Evolutionary conservation across 2,329 filamentous ascomycete genomes (phyloP).

Genomic region (Fusarium sp.): DNA sequence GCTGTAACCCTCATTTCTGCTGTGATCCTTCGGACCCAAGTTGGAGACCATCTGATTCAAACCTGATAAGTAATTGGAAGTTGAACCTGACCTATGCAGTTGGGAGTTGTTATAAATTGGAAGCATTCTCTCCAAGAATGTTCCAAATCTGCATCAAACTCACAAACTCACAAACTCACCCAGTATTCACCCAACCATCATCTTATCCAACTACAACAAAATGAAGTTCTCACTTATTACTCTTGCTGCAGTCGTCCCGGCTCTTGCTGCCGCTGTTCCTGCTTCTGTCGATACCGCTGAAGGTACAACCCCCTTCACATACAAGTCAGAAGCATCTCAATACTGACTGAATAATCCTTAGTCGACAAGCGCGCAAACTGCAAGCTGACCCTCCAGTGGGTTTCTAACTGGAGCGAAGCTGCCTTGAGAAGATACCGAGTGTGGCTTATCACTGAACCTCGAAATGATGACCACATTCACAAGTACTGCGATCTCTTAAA

Average conservation of each 20-base stretch:
- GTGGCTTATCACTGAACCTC: neutral
- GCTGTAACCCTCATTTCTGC: neutral
- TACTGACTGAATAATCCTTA: neutral
- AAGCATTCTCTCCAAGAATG: neutral
- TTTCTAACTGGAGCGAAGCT: neutral
- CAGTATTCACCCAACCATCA: fast-evolving
- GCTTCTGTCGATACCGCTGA: neutral
- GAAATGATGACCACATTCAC: neutral
- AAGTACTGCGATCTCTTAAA: neutral
- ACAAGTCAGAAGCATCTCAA: neutral
- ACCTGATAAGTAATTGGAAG: neutral
- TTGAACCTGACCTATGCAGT: fast-evolving
- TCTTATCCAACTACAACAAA: neutral
- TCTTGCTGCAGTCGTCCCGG: neutral
- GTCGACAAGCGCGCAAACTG: neutral
- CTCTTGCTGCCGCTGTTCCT: neutral
- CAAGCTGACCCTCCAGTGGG: constrained; percentile 7
- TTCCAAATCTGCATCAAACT: neutral
- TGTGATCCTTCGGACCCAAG: neutral
- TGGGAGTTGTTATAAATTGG: neutral
- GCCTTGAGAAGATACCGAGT: constrained; percentile 12
- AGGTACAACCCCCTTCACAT: neutral
- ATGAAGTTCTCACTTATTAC: neutral
- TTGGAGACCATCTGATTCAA: neutral
- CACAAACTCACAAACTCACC: neutral